These are phyloP conservation scores for Diaporthe destruens DNA, from an alignment of 2,329 filamentous ascomycete species.

Conservation along the genomic window DNA sequence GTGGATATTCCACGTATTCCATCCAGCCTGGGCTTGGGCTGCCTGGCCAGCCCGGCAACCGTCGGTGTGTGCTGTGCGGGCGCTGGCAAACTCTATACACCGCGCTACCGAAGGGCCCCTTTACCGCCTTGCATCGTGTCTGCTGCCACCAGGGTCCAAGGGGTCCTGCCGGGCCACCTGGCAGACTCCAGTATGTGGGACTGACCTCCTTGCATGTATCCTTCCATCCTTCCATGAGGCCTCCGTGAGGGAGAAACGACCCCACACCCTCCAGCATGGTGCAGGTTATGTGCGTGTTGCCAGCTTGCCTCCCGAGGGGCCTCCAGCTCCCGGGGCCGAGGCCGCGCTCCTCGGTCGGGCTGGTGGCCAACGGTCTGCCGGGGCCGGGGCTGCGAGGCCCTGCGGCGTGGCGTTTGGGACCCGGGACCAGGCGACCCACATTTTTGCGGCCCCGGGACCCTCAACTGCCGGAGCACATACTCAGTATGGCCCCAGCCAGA, in stretches of 20 bases:
- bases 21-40: too few relatives aligned
- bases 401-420: background rate
- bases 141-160: background rate
- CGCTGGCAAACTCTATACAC: background rate
- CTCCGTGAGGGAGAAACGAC: background rate
- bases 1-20: background rate
- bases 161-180: slow-evolving; percentile 28
- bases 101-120: background rate
- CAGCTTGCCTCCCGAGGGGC: too few relatives aligned
- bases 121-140: slow-evolving; percentile 8
- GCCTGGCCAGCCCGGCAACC: slow-evolving; percentile 6
- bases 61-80: slow-evolving; percentile 2
- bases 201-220: too few relatives aligned
- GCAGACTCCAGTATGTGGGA: slow-evolving; percentile 2
- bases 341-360: background rate
- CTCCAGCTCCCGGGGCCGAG: slow-evolving; percentile 2
- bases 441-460: slow-evolving; percentile 5
- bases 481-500: background rate
- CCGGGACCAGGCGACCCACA: slow-evolving; percentile 18
- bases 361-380: background rate
- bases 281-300: background rate
- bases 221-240: background rate
- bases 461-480: slow-evolving; percentile 15
- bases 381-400: background rate
- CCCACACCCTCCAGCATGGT: background rate